Percentiles rank a stretch among this genome's conserved stretches.
These are phyloP conservation scores for Aspergillus brasiliensis DNA, from an alignment of 2,329 filamentous ascomycete species.

Conservation along the genomic window DNA sequence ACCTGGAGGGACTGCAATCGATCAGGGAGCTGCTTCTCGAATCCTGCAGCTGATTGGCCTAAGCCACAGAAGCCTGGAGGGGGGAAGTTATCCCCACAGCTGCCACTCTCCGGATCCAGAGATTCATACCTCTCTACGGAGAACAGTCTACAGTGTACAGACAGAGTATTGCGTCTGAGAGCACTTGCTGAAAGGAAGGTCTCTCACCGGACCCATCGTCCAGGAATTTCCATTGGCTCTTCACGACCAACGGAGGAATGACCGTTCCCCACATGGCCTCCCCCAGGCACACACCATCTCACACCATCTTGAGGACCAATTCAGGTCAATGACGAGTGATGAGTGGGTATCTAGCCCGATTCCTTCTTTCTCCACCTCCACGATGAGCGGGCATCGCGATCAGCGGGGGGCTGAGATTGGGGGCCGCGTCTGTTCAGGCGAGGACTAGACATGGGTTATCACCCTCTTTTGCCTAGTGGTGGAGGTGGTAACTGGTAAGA, in stretches of 20 bases:
- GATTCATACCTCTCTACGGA: background rate
- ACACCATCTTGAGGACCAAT: background rate
- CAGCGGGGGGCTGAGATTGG: slow-evolving; percentile 7
- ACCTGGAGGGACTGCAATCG: background rate
- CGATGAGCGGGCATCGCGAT: background rate
- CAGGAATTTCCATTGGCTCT: background rate
- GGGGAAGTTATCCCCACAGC: slow-evolving; percentile 11
- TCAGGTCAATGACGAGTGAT: background rate
- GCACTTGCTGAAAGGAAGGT: background rate
- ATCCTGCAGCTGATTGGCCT: slow-evolving; percentile 7
- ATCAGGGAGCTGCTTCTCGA: background rate
- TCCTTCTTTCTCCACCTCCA: background rate
- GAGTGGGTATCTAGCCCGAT: background rate
- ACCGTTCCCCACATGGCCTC: slow-evolving; percentile 6
- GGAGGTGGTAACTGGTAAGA: background rate
- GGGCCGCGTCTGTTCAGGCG: background rate
- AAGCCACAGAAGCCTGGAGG: background rate
- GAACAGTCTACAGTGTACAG: slow-evolving; percentile 8
- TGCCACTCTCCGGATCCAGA: slow-evolving; percentile 22
- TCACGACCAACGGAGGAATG: slow-evolving; percentile 2
- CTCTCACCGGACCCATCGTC: slow-evolving; percentile 10
- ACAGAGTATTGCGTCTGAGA: background rate
- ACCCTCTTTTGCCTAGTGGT: no score
- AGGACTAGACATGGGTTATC: background rate
- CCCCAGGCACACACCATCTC: slow-evolving; percentile 9